These are phyloP conservation scores for Fremontodendron californicum DNA, from an alignment of 345 rosid species.

Conservation along the genomic window DNA sequence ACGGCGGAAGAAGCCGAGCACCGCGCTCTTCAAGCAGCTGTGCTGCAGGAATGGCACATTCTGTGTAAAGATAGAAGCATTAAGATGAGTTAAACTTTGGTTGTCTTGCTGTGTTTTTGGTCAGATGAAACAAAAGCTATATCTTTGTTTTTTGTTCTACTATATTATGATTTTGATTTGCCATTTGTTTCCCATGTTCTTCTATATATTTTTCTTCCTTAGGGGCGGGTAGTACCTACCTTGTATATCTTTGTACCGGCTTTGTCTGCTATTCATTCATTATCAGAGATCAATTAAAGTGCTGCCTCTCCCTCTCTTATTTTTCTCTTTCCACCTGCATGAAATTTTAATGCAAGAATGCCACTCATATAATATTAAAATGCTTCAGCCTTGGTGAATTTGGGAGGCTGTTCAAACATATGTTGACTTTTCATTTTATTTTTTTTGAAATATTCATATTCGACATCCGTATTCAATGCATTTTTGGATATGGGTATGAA, in stretches of 20 bases:
- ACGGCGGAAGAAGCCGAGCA: conserved; percentile 97
- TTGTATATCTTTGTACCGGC: conserved; percentile 32
- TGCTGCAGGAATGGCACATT: conserved; percentile 95
- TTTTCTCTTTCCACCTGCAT: no score
- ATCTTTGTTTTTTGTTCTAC: conserved; percentile 17
- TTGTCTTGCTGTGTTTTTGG: not conserved
- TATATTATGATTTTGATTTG: conserved; percentile 19
- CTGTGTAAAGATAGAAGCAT: conserved; percentile 70
- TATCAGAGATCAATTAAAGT: conserved; percentile 13
- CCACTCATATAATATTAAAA: not conserved
- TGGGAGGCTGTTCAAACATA: no score
- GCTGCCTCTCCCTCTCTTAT: no score
- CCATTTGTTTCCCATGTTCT: not conserved
- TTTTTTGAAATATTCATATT: no score
- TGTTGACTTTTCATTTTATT: no score
- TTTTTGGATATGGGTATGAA: no score
- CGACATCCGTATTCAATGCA: no score
- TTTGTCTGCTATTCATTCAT: conserved; percentile 4
- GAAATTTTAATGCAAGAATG: no score
- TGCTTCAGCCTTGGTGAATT: not conserved
- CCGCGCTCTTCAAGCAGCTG: conserved; percentile 91
- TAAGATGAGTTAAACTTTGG: conserved; percentile 33
- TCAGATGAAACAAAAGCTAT: not conserved
- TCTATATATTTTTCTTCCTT: no score
- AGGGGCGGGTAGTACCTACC: not conserved